Conservation (phyloP, 352 stramenopile species). For the Globisporangium parvum region DNA sequence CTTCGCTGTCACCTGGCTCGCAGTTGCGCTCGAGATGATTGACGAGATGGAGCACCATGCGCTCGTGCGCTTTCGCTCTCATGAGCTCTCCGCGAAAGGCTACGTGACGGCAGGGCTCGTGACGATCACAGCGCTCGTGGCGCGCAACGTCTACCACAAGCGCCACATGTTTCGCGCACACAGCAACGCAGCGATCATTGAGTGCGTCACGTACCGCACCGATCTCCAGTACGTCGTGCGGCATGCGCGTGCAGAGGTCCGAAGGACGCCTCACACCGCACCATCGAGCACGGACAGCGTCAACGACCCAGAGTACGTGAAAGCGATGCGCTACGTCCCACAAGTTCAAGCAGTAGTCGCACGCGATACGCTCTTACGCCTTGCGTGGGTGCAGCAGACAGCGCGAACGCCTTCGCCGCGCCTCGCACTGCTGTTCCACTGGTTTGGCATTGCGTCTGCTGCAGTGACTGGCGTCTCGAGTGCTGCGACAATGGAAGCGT, state of each 20-base stretch:
- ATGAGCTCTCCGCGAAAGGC: slow-evolving; percentile 7
- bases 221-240: slow-evolving; percentile 3
- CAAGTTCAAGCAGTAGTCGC: slow-evolving; percentile 2
- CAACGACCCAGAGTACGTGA: neutral
- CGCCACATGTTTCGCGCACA: neutral
- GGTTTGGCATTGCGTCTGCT: neutral
- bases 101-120: slow-evolving; percentile 8
- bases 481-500: neutral
- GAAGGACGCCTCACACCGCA: neutral
- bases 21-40: slow-evolving; percentile 1
- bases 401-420: neutral
- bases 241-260: neutral
- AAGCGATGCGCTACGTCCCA: slow-evolving; percentile 9
- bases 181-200: neutral
- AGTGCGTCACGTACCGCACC: slow-evolving; percentile 10
- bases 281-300: no score
- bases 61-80: neutral
- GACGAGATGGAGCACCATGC: slow-evolving; percentile 2
- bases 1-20: slow-evolving; percentile 1
- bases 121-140: slow-evolving; percentile 10
- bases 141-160: slow-evolving; percentile 13
- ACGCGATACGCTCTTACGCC: slow-evolving; percentile 5
- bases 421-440: neutral
- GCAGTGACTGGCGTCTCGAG: neutral
- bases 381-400: slow-evolving; percentile 1